Evolutionary conservation across 1,139 yeast species (phyloP), one percentile per base, ranked within the genome.

Genomic region (Candida sp.): DNA sequence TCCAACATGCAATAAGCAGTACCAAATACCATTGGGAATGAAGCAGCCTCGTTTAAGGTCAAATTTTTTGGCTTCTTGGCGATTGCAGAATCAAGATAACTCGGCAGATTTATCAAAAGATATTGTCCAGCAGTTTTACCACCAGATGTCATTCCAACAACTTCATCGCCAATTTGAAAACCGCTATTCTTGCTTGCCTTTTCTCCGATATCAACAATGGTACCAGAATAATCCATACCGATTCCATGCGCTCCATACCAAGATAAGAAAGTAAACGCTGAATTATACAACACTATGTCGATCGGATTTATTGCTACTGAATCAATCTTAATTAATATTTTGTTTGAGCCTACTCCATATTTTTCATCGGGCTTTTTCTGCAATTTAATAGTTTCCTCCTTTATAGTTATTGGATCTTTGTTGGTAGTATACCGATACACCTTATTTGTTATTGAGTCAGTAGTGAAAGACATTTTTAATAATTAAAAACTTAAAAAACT

Each of bases 161-260:
- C 84, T 34, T 73, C 70, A 53, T 86, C 93, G 30, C 91, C 93
- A 4, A 64, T 75, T 27, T 66, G 61, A 60, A 77, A 75, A 9
- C 63, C 56, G 2, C 8, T 25, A 6, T 25, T 6, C 29, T 25
- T 25, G 29, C 6, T 25, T 6, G 29, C 29, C 29, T 25, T 57
- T 0, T 62, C 59, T 6, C 95, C 95, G 39, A 83, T 79, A 33
- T 79, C 73, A 1, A 75, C 75, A 33, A 87, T 70, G 1, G 68
- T 67, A 33, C 96, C 96, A 9, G 85, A 63, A 54, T 77, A 87
- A 54, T 87, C 96, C 46, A 79, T 68, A 4, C 93, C 91, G 25
- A 83, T 56, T 6, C 88, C 89, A 36, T 5, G 35, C 37, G 35
- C 25, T 35, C 12, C 8, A 33, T 30, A 11, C 30, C 30, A 36